Conservation (phyloP, 1,284 basidiomycete genomes). For the Ceratobasidium sp. region DNA sequence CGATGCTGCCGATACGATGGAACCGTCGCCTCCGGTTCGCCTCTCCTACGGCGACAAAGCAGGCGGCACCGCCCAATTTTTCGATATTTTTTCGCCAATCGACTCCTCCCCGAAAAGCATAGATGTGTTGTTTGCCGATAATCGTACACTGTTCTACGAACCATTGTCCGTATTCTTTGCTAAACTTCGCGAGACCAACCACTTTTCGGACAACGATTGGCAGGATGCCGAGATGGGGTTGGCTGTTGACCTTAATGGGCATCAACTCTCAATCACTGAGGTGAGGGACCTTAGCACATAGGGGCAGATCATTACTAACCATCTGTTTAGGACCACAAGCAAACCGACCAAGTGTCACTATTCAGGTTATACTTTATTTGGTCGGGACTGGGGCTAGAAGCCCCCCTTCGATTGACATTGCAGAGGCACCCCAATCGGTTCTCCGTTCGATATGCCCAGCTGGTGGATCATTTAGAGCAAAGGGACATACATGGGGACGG, state of each 20-base stretch:
- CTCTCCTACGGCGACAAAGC: conserved; percentile 16
- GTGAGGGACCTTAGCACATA: not conserved
- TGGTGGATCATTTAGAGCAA: conserved; percentile 36
- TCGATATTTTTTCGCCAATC: conserved; percentile 29
- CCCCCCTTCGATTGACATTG: conserved; percentile 11
- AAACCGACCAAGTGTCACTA: conserved; percentile 27
- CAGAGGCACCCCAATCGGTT: conserved; percentile 19
- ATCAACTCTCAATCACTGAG: conserved; percentile 30
- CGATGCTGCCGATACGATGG: conserved; percentile 42
- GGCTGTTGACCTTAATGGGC: not conserved
- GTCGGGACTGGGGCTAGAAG: conserved; percentile 33
- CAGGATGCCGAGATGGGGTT: conserved; percentile 37
- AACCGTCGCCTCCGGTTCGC: conserved; percentile 41
- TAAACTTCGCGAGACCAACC: conserved; percentile 25
- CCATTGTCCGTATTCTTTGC: conserved; percentile 31
- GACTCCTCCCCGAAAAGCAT: not conserved
- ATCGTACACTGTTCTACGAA: conserved; percentile 40
- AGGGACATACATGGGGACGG: conserved; percentile 15
- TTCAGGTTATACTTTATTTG: conserved; percentile 36
- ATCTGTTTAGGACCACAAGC: conserved; percentile 32
- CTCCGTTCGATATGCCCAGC: conserved; percentile 17
- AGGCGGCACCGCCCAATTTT: not conserved
- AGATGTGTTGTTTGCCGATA: conserved; percentile 29
- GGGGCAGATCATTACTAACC: not conserved
- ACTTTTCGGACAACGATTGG: conserved; percentile 30